A percentile compares a stretch with the other conserved stretches of the same genome.
phyloP scores from a whole-genome alignment of 192 early-diverging fungal genomes.

The Coemansia sp. region DNA sequence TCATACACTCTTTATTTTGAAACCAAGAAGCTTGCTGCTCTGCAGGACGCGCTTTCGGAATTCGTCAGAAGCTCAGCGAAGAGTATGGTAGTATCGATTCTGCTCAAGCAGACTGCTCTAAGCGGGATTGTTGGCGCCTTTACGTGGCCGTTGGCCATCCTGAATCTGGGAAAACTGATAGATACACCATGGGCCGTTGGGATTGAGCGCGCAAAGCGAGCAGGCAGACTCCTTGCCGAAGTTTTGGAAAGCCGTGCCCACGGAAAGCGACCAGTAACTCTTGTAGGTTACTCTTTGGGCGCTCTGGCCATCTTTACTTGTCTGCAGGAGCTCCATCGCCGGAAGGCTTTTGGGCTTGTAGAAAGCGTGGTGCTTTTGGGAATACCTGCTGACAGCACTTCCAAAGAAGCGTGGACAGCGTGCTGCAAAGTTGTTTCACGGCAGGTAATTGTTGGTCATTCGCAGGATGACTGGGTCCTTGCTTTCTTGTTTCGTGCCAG shows the following conservation, averaged over 20 bases:
- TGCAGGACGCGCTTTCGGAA: constrained; percentile 45
- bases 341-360: constrained; percentile 58
- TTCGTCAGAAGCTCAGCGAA: constrained; percentile 48
- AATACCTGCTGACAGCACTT: constrained; percentile 61
- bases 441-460: constrained; percentile 65
- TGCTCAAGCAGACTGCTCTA: constrained; percentile 52
- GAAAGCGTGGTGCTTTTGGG: constrained; percentile 73
- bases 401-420: constrained; percentile 58
- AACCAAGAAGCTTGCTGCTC: constrained; percentile 41
- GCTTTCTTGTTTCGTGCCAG: constrained; percentile 67
- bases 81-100: constrained; percentile 38
- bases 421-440: constrained; percentile 61
- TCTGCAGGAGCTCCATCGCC: constrained; percentile 59
- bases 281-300: constrained; percentile 73
- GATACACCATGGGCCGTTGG: constrained; percentile 75
- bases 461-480: constrained; percentile 65
- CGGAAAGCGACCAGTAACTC: constrained; percentile 65
- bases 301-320: constrained; percentile 70
- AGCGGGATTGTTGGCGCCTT: constrained; percentile 41
- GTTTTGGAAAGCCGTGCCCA: constrained; percentile 47
- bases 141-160: constrained; percentile 49
- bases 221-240: constrained; percentile 59
- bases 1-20: constrained; percentile 57
- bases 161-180: constrained; percentile 57
- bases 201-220: constrained; percentile 63